phyloP scores from a whole-genome alignment of 495 filamentous ascomycete species.

The Penicillium canescens region DNA sequence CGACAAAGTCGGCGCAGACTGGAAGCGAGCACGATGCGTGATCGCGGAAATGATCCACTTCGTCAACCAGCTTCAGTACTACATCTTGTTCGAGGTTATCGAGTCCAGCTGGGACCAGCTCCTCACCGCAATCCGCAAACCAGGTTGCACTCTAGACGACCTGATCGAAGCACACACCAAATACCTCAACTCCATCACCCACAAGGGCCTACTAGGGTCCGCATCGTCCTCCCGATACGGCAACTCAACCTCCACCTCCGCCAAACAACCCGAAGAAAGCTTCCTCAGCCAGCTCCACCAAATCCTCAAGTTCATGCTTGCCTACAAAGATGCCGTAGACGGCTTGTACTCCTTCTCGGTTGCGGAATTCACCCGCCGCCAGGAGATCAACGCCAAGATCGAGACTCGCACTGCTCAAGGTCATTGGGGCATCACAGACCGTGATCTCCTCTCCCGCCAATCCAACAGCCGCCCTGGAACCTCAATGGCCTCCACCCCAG shows the following conservation, averaged over 20 bases:
- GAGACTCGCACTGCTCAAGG: conserved; percentile 61
- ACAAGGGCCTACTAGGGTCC: conserved; percentile 90
- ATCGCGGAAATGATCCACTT: conserved; percentile 99
- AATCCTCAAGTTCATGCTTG: conserved; percentile 90
- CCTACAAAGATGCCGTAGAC: conserved; percentile 90
- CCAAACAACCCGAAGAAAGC: conserved; percentile 65
- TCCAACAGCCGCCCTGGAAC: conserved; percentile 25
- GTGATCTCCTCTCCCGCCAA: conserved; percentile 40
- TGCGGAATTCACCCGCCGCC: conserved; percentile 86
- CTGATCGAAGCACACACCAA: conserved; percentile 87
- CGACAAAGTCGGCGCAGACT: conserved; percentile 73
- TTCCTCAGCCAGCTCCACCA: conserved; percentile 91
- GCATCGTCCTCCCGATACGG: conserved; percentile 43
- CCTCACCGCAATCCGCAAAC: conserved; percentile 74
- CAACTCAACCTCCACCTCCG: conserved; percentile 41
- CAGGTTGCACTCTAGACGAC: conserved; percentile 89
- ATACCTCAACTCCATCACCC: conserved; percentile 91
- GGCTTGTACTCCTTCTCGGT: conserved; percentile 92
- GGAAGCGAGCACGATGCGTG: conserved; percentile 84
- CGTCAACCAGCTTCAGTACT: conserved; percentile 94
- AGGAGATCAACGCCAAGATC: conserved; percentile 77
- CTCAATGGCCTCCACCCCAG: conserved; percentile 33
- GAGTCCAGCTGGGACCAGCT: conserved; percentile 90
- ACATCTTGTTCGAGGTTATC: conserved; percentile 98
- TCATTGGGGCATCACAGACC: conserved; percentile 64